phyloP scores from a whole-genome alignment of 2,329 filamentous ascomycete genomes.

The Juglanconis sp. region DNA sequence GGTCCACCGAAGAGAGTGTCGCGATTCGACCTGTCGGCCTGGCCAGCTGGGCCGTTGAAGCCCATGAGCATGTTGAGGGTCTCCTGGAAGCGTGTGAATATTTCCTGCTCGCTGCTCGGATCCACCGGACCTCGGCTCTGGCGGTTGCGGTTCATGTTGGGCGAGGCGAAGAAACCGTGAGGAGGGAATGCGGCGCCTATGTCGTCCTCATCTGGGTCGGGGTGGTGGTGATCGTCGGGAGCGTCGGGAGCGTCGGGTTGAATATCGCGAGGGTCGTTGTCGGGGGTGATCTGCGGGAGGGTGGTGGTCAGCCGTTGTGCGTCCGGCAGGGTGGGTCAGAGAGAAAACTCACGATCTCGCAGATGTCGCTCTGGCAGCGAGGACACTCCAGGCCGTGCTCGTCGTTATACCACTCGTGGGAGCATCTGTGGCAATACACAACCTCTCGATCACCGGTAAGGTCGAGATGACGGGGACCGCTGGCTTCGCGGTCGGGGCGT shows the following conservation, averaged over 20 bases:
- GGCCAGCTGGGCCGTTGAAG: constrained; percentile 27
- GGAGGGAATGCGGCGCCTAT: constrained; percentile 39
- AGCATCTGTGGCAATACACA: constrained; percentile 82
- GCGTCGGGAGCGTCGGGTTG: constrained; percentile 27
- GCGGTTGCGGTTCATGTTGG: constrained; percentile 1
- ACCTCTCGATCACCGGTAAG: constrained; percentile 59
- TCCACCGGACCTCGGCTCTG: constrained; percentile 15
- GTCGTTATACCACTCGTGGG: constrained; percentile 75
- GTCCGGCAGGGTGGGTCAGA: not conserved
- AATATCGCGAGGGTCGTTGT: constrained; percentile 60
- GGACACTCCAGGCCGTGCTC: constrained; percentile 70
- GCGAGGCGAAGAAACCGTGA: constrained; percentile 34
- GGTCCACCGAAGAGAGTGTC: not conserved
- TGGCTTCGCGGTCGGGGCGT: not conserved
- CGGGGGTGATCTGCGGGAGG: constrained; percentile 43
- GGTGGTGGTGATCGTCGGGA: constrained; percentile 36
- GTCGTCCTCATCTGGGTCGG: constrained; percentile 58
- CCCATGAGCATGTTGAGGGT: constrained; percentile 39
- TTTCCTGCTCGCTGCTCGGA: constrained; percentile 31
- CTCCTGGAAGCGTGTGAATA: constrained; percentile 37
- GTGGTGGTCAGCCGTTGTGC: constrained; percentile 14
- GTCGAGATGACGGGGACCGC: constrained; percentile 40
- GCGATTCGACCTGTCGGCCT: constrained; percentile 12
- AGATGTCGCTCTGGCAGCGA: constrained; percentile 72
- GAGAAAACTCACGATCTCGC: constrained; percentile 70